Percentiles rank a stretch among this genome's conserved stretches.
These are phyloP conservation scores for Trichoderma breve DNA, from an alignment of 2,329 filamentous ascomycete genomes.

Conservation along the genomic window DNA sequence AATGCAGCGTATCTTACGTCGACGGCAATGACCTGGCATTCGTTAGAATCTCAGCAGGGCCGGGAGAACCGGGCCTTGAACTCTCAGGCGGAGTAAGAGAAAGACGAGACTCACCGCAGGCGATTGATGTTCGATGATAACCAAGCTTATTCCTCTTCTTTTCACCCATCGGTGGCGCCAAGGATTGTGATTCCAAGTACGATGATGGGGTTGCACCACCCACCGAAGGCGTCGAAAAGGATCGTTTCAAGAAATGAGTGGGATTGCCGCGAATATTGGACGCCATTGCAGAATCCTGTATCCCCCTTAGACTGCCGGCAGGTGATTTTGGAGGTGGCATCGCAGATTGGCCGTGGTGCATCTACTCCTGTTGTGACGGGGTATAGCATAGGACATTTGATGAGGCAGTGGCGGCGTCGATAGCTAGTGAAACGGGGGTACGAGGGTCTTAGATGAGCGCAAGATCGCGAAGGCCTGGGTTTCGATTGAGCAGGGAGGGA, in stretches of 20 bases:
- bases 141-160: constrained; percentile 83
- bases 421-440: neutral
- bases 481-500: constrained; percentile 34
- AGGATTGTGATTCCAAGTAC: constrained; percentile 20
- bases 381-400: constrained; percentile 44
- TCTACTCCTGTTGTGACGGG: constrained; percentile 43
- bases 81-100: neutral
- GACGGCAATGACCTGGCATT: constrained; percentile 75
- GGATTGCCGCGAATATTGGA: constrained; percentile 38
- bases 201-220: constrained; percentile 13
- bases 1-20: constrained; percentile 90
- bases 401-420: constrained; percentile 42
- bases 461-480: constrained; percentile 33
- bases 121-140: constrained; percentile 92
- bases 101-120: constrained; percentile 74
- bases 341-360: constrained; percentile 39
- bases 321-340: constrained; percentile 29
- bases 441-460: constrained; percentile 24
- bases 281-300: constrained; percentile 34
- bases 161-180: constrained; percentile 42
- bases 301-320: constrained; percentile 33
- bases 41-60: neutral
- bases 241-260: constrained; percentile 44
- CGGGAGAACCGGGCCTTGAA: neutral
- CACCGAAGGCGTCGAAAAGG: constrained; percentile 43